Conservation (phyloP, 164 flowering plant genomes). For the Vitis amurensis region DNA sequence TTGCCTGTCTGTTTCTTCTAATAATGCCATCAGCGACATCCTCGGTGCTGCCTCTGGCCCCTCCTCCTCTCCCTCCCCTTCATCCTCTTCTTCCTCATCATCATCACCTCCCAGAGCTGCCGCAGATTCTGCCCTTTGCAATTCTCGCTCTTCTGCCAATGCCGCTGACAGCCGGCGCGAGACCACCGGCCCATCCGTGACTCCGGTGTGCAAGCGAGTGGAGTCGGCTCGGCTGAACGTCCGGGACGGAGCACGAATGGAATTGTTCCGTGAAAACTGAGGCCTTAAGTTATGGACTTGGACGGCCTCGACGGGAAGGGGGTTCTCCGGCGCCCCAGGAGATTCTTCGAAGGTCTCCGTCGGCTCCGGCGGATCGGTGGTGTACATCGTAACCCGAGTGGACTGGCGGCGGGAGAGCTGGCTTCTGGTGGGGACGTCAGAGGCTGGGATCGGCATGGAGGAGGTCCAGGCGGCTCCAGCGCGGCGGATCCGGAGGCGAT, state of each 20-base stretch:
- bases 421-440: conserved; percentile 17
- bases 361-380: neutral
- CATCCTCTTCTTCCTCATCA: conserved; percentile 2
- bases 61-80: neutral
- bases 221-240: conserved; percentile 1
- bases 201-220: neutral
- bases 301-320: neutral
- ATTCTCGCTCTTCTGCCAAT: conserved; percentile 18
- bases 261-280: too few relatives aligned
- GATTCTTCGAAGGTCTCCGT: neutral
- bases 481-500: conserved; percentile 52
- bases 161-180: conserved; percentile 22
- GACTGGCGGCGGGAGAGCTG: conserved; percentile 7
- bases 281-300: neutral
- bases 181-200: conserved; percentile 6
- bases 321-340: neutral
- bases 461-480: conserved; percentile 49
- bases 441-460: conserved; percentile 25
- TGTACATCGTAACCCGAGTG: neutral
- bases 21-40: conserved; percentile 82
- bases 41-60: conserved; percentile 25
- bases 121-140: conserved; percentile 18
- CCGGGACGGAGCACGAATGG: neutral
- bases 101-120: neutral
- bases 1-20: conserved; percentile 71